These are phyloP conservation scores for Nemania sp. DNA, from an alignment of 2,329 filamentous ascomycete genomes.

Conservation along the genomic window DNA sequence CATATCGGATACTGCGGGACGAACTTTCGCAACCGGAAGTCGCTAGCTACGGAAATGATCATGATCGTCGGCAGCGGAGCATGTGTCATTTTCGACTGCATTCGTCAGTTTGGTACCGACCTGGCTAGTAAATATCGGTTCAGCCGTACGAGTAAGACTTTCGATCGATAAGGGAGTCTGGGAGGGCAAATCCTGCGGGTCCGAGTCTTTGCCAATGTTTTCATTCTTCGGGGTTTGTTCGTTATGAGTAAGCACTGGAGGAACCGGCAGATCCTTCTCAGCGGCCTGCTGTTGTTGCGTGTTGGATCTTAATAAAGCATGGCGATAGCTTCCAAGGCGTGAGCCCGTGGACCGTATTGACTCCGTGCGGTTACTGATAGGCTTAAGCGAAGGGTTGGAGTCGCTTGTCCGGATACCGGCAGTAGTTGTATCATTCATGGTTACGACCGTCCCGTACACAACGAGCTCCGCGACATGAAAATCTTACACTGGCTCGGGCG, in stretches of 20 bases:
- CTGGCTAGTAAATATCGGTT: no score
- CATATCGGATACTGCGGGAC: conserved; percentile 19
- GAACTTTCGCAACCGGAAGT: conserved; percentile 30
- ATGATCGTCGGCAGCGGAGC: neutral
- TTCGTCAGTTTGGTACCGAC: neutral
- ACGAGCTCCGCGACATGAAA: neutral
- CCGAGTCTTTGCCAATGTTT: neutral
- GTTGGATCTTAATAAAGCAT: conserved; percentile 33
- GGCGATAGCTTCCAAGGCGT: conserved; percentile 26
- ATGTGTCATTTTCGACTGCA: neutral
- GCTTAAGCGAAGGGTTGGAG: conserved; percentile 32
- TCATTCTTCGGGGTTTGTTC: neutral
- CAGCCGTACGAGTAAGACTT: neutral
- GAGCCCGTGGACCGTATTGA: conserved; percentile 32
- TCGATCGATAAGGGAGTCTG: neutral
- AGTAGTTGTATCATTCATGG: conserved; percentile 25
- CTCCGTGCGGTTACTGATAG: conserved; percentile 27
- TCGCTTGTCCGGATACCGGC: conserved; percentile 22
- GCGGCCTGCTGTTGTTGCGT: conserved; percentile 14
- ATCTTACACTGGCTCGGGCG: no score
- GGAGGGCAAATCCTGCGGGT: neutral
- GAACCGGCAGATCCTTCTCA: conserved; percentile 33
- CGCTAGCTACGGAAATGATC: conserved; percentile 14
- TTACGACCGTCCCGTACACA: neutral
- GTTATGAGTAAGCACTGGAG: conserved; percentile 32